A percentile compares a stretch with the other conserved stretches of the same genome.
These are phyloP conservation scores for Aspergillus fijiensis DNA, from an alignment of 2,329 filamentous ascomycete species.

Conservation along the genomic window DNA sequence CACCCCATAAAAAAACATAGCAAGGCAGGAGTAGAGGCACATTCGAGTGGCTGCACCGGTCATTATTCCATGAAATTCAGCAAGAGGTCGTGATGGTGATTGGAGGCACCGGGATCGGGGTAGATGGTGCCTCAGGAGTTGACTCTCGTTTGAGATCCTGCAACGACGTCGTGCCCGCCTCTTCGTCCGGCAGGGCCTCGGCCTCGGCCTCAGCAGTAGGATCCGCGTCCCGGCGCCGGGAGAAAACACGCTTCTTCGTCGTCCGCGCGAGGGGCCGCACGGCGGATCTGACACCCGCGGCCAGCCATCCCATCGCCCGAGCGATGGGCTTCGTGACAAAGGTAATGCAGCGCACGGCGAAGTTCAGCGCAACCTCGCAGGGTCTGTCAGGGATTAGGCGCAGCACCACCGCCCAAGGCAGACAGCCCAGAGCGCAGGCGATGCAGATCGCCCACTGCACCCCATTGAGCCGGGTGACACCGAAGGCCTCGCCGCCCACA, in stretches of 20 bases:
- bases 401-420: slow-evolving; percentile 78
- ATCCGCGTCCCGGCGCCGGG: neutral
- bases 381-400: slow-evolving; percentile 75
- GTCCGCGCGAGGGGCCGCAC: slow-evolving; percentile 28
- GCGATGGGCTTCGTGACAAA: slow-evolving; percentile 48
- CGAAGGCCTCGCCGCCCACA: slow-evolving; percentile 78
- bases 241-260: slow-evolving; percentile 8
- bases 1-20: neutral
- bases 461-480: slow-evolving; percentile 67
- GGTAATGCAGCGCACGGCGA: slow-evolving; percentile 56
- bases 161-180: slow-evolving; percentile 14
- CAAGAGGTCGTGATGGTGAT: slow-evolving; percentile 41
- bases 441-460: slow-evolving; percentile 86
- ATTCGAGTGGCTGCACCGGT: neutral
- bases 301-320: slow-evolving; percentile 30
- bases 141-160: slow-evolving; percentile 12
- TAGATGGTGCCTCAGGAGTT: slow-evolving; percentile 21
- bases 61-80: slow-evolving; percentile 6
- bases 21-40: neutral
- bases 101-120: slow-evolving; percentile 34
- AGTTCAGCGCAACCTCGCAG: slow-evolving; percentile 44
- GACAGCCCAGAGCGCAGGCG: slow-evolving; percentile 76
- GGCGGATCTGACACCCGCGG: slow-evolving; percentile 25
- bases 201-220: neutral
- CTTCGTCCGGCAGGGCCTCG: slow-evolving; percentile 16